phyloP scores from a whole-genome alignment of 305 asterid genomes.

The Plantago lanceolata region DNA sequence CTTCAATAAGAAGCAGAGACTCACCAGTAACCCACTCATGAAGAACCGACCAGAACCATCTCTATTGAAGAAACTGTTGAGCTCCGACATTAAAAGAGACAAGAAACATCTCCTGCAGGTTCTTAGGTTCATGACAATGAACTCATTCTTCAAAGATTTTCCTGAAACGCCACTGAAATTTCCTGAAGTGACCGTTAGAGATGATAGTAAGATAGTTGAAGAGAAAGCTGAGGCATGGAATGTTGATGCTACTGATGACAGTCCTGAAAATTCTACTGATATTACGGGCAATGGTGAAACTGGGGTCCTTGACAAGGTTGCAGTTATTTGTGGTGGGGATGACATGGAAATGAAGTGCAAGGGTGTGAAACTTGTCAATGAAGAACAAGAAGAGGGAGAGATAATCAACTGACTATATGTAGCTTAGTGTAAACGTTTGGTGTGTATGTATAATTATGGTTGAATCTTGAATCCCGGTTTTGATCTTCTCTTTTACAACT shows the following conservation, averaged over 20 bases:
- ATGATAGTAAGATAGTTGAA: slow-evolving; percentile 28
- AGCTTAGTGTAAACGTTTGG: neutral
- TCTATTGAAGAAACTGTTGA: slow-evolving; percentile 63
- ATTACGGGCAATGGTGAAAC: neutral
- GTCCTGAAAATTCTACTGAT: neutral
- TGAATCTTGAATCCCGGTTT: neutral
- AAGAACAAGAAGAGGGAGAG: slow-evolving; percentile 3
- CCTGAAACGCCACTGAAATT: slow-evolving; percentile 50
- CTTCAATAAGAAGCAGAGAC: slow-evolving; percentile 30
- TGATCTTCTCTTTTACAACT: neutral
- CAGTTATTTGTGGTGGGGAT: neutral
- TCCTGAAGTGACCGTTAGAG: slow-evolving; percentile 54
- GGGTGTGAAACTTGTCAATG: neutral
- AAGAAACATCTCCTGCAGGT: slow-evolving; percentile 63
- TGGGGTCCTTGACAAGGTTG: neutral
- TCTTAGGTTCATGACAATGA: slow-evolving; percentile 74
- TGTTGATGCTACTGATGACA: slow-evolving; percentile 18
- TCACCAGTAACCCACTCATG: slow-evolving; percentile 15
- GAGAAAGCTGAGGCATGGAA: slow-evolving; percentile 19
- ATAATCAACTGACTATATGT: neutral
- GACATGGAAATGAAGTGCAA: neutral
- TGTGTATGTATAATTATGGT: neutral
- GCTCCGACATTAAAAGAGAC: slow-evolving; percentile 68
- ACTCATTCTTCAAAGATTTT: slow-evolving; percentile 53
- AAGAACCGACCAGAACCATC: slow-evolving; percentile 47